Evolutionary conservation across 2,329 filamentous ascomycete species (phyloP), one percentile per base, ranked within the genome.

Genomic region (Fonsecaea multimorphosa): DNA sequence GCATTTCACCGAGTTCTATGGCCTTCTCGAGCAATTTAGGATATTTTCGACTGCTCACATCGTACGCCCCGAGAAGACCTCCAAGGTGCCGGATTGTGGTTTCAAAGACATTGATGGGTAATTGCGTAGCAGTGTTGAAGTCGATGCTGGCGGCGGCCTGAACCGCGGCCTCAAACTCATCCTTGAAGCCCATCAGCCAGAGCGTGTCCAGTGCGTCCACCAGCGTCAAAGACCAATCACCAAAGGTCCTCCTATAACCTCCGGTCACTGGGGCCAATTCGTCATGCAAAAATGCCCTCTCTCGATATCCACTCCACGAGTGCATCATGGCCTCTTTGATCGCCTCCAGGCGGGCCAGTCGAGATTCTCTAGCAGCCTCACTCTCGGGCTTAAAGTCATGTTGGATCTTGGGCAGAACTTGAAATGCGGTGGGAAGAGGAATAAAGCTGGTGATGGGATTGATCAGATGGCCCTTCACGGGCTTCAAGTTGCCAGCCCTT

Each of bases 171-270:
- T 85, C 81, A 71, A 91, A 91, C 66, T 91, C 88, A 0, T 84
- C 79, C 68, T 82, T 82, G 73, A 91, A 70, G 7, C 85, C 89
- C 85, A 91, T 87, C 68, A 91, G 88, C 88, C 88, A 91, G 9
- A 91, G 79, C 16, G 86, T 87, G 74, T 91, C 89, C 46, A 90
- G 79, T 1, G 85, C 79, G 72, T 89, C 87, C 12, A 90, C 85
- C 60, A 90, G 78, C 4, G 87, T 89, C 4, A 87, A 87, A 4
- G 84, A 86, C 87, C 87, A 89, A 29, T 87, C 87, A 14, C 85
- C 85, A 74, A 88, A 89, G 22, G 85, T 83, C 70, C 89, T 83
- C 49, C 81, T 81, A 56, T 76, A 78, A 1, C 75, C 72, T 16
- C 81, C 86, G 11, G 82, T 81, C 4, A 90, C 72, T 1, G 88